Base-by-base conservation (phyloP, 2,329 filamentous ascomycete species). In the Apiospora aurea region DNA sequence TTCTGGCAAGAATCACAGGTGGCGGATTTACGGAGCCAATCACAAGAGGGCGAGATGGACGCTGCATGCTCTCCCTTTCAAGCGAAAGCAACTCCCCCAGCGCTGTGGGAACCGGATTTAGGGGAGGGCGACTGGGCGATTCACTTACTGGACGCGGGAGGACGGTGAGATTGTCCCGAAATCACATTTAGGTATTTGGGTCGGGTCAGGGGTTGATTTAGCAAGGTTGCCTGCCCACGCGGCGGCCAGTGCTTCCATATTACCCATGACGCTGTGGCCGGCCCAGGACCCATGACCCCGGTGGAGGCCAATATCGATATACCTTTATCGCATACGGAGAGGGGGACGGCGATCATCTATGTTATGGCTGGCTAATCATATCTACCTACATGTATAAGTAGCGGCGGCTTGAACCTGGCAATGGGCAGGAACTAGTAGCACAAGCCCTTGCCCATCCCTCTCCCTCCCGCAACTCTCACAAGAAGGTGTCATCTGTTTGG, bases 201-300 rank as follows among this genome's bases (percentile, higher is more conserved):
- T n/a, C 18, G 11, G 34, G 8, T 5, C 57, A 64, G 53, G 53
- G 53, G 53, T 18, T 7, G 34, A 49, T 49, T 21, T 38, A 7
- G 7, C 34, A 13, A 57, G 24, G 26, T 57, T 43, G 26, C 24
- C 7, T 43, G 51, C 6, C 57, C 57, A 64, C 57, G 57, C 57
- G 57, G 21, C 57, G 57, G 57, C 41, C 8, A 64, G 57, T 64
- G 34, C 57, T 64, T 64, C 57, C 57, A 41, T 64, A 41, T 41
- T 41, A 6, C 11, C 18, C 21, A 64, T 41, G 57, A 64, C 57
- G 57, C 57, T 41, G 57, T 11, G 26, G 14, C 46, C 21, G 46
- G 46, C 18, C 46, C 46, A 49, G 46, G 46, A 47, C 21, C 46
- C 46, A 8, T 47, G 18, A 8, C 18, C 46, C 44, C 8, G 18